Conservation (phyloP, 2,329 filamentous ascomycete species). For the Orbilia blumenaviensis region DNA sequence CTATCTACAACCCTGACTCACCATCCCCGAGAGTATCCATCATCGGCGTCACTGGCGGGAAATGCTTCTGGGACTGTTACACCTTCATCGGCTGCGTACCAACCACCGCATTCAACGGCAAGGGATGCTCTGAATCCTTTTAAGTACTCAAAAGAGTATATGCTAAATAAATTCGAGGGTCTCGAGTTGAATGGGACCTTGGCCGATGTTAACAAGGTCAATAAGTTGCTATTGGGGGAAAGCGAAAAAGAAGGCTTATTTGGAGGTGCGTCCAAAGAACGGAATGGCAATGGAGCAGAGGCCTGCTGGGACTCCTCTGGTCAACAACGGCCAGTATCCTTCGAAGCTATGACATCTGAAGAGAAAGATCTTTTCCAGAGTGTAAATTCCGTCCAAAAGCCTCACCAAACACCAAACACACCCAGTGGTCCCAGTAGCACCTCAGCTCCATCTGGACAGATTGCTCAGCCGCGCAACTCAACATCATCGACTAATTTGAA, state of each 20-base stretch:
- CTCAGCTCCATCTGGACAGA: slow-evolving; percentile 20
- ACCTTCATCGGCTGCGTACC: slow-evolving; percentile 56
- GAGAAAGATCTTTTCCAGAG: slow-evolving; percentile 68
- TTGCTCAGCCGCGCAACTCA: slow-evolving; percentile 35
- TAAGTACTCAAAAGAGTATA: slow-evolving; percentile 57
- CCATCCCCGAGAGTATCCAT: slow-evolving; percentile 54
- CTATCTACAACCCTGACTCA: slow-evolving; percentile 59
- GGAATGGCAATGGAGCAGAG: slow-evolving; percentile 43
- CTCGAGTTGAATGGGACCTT: slow-evolving; percentile 51
- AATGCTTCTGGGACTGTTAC: slow-evolving; percentile 51
- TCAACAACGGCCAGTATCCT: slow-evolving; percentile 34
- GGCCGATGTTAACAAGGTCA: slow-evolving; percentile 27
- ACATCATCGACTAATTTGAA: slow-evolving; percentile 45
- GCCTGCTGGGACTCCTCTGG: slow-evolving; percentile 45
- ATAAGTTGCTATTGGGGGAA: slow-evolving; percentile 83
- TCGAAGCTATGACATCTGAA: slow-evolving; percentile 62
- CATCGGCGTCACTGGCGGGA: slow-evolving; percentile 15
- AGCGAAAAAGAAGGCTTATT: slow-evolving; percentile 69
- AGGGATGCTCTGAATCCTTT: slow-evolving; percentile 52
- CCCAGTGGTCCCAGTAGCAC: slow-evolving; percentile 48
- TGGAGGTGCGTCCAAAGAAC: slow-evolving; percentile 41
- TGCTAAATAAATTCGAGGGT: slow-evolving; percentile 56
- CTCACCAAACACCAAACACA: slow-evolving; percentile 31
- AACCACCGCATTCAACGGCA: slow-evolving; percentile 55
- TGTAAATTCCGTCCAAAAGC: slow-evolving; percentile 44